Conservation (phyloP, 306 rosid genomes). For the Pyrus communis region DNA sequence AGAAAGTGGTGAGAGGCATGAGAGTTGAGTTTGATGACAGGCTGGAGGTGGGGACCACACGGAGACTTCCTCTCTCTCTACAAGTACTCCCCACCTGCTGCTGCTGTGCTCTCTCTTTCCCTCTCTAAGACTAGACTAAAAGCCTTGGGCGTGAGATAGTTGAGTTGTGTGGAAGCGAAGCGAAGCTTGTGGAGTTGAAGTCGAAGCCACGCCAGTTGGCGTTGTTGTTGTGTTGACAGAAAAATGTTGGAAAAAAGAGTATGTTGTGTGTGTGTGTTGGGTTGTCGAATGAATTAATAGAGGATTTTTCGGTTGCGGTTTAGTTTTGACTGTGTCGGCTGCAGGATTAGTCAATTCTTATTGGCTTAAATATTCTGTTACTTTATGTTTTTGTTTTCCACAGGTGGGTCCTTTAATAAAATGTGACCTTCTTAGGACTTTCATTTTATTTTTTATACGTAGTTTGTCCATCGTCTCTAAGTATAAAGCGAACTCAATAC, state of each 20-base stretch:
- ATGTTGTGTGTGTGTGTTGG: neutral
- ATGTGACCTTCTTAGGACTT: too few species aligned
- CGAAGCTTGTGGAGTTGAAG: neutral
- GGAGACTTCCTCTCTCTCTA: slow-evolving; percentile 2
- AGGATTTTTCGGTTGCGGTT: neutral
- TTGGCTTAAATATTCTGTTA: neutral
- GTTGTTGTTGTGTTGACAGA: neutral
- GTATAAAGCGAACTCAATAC: neutral
- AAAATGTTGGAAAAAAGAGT: neutral
- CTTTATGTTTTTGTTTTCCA: neutral
- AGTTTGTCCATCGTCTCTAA: neutral
- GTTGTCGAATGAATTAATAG: neutral
- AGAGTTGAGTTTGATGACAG: slow-evolving; percentile 29
- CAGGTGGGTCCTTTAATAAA: too few species aligned
- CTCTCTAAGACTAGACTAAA: too few species aligned
- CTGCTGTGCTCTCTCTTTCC: neutral
- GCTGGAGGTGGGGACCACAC: slow-evolving; percentile 60
- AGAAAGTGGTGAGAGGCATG: neutral
- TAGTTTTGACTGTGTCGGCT: neutral
- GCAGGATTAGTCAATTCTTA: neutral
- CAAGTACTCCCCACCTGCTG: neutral
- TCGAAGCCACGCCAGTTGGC: neutral
- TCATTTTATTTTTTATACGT: too few species aligned
- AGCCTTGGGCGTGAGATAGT: neutral
- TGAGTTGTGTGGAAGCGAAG: neutral